Percentiles rank a stretch among this genome's conserved stretches.
Conservation (phyloP, 179 eudicot species). For the Corrigiola litoralis region DNA sequence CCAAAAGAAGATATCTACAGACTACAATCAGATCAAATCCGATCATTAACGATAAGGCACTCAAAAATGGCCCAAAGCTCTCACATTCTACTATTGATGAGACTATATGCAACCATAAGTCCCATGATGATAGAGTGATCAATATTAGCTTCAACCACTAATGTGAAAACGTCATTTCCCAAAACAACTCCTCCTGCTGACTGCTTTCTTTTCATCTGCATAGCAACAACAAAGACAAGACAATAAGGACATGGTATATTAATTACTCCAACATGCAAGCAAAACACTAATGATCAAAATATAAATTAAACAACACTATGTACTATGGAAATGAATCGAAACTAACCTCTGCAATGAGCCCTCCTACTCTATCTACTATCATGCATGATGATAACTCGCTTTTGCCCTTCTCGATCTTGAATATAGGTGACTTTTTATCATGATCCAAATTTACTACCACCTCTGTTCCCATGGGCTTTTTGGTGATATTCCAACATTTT, state of each 20-base stretch:
- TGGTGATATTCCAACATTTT: constrained; percentile 27
- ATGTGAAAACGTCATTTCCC: constrained; percentile 38
- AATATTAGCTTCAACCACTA: constrained; percentile 30
- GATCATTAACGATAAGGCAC: constrained; percentile 12
- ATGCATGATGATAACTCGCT: constrained; percentile 25
- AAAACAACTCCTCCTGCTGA: constrained; percentile 36
- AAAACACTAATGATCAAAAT: neutral
- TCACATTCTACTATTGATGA: constrained; percentile 33
- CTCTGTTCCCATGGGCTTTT: constrained; percentile 23
- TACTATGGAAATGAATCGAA: neutral
- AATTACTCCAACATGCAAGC: neutral
- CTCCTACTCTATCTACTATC: constrained; percentile 34
- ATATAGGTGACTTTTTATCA: constrained; percentile 16
- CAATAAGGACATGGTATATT: neutral
- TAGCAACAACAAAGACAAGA: neutral
- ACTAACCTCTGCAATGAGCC: constrained; percentile 47
- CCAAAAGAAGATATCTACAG: constrained; percentile 5
- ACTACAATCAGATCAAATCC: constrained; percentile 20
- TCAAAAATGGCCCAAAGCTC: neutral
- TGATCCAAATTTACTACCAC: constrained; percentile 31
- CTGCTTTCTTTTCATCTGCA: constrained; percentile 39
- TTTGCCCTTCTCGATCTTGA: constrained; percentile 32
- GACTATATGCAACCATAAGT: constrained; percentile 32
- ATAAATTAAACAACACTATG: neutral
- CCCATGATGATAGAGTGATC: constrained; percentile 42